A percentile compares a stretch with the other conserved stretches of the same genome.
Evolutionary conservation across 2,329 filamentous ascomycete species (phyloP).

Genomic region (Diaporthe citriasiana): DNA sequence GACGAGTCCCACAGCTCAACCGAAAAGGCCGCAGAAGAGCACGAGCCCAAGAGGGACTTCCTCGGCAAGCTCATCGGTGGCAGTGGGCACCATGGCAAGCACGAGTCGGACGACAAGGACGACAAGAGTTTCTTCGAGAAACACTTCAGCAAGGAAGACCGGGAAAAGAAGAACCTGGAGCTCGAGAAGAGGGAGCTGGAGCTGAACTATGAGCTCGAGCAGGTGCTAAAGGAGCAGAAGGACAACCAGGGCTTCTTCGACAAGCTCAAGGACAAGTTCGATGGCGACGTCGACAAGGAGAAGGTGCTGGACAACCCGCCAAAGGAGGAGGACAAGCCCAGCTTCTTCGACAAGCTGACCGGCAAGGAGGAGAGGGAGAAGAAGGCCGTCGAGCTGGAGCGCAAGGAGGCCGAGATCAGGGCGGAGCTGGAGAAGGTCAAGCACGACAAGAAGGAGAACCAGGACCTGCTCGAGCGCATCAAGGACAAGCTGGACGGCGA

Average conservation of each 20-base stretch:
- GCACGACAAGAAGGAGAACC: constrained; percentile 40
- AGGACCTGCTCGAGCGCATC: constrained; percentile 38
- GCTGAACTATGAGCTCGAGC: constrained; percentile 31
- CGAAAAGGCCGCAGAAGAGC: constrained; percentile 23
- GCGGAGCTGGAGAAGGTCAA: constrained; percentile 32
- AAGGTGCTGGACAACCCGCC: neutral
- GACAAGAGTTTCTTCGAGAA: constrained; percentile 34
- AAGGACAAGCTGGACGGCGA: constrained; percentile 32
- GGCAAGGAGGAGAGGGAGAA: constrained; percentile 38
- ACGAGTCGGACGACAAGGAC: constrained; percentile 2
- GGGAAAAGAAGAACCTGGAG: constrained; percentile 24
- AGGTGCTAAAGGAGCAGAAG: constrained; percentile 27
- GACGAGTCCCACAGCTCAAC: neutral
- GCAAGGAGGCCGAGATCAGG: constrained; percentile 34
- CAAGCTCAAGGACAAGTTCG: constrained; percentile 26
- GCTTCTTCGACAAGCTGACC: constrained; percentile 40
- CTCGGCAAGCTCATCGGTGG: constrained; percentile 36
- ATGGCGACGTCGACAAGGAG: constrained; percentile 33
- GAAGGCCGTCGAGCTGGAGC: constrained; percentile 34
- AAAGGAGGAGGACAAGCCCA: constrained; percentile 3
- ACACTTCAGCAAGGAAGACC: constrained; percentile 6
- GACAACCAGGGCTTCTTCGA: constrained; percentile 37
- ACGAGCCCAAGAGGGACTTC: constrained; percentile 35
- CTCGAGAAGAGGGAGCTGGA: constrained; percentile 36
- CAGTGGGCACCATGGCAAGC: constrained; percentile 30